Base-by-base conservation (phyloP, 208 protist genomes). In the Sergeia podlipaevii region DNA sequence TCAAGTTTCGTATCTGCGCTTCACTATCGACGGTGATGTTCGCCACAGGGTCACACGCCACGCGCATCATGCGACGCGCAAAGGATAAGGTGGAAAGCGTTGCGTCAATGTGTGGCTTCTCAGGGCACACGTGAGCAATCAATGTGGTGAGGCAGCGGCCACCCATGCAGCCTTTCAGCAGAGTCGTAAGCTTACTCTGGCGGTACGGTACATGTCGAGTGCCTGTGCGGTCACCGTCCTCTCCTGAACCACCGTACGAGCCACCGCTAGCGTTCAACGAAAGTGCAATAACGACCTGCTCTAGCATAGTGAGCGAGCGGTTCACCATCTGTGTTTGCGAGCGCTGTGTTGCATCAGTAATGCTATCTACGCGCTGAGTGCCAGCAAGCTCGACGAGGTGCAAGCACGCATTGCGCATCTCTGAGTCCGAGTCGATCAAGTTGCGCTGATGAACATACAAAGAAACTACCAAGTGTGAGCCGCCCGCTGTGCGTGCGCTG, bases 351-450 rank as follows among this genome's bases (percentile, higher is more conserved):
- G 60, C 56, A 15, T 43, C 30, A 8, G 13, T 45, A 4, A 32
- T 3, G 10, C 66, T 57, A 36, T 56, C 37, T 6, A 93, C 66
- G 24, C 85, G 76, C 38, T 96, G 84, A 21, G 65, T 85, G 4
- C 93, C 90, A 0, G 92, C 95, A 18, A 98, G 73, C 61, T 98
- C 94, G 1, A 98, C 89, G 34, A 97, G 65, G 61, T 96, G 71
- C 64, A 97, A 65, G 37, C 81, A 83, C 32, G 78, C 66, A 39
- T 54, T n/a, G 23, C 76, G 47, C 13, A 77, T 63, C 17, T 80
- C 38, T 18, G 72, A 73, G 46, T 77, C 68, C 8, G 68, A 83
- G 47, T 97, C 91, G 4, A 95, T 60, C 20, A 89, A 64, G 30
- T 78, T 93, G 17, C 74, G 73, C 18, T 60, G 60, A 30, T 82